phyloP scores from a whole-genome alignment of 208 protist genomes.

The Crithidia sp. region DNA sequence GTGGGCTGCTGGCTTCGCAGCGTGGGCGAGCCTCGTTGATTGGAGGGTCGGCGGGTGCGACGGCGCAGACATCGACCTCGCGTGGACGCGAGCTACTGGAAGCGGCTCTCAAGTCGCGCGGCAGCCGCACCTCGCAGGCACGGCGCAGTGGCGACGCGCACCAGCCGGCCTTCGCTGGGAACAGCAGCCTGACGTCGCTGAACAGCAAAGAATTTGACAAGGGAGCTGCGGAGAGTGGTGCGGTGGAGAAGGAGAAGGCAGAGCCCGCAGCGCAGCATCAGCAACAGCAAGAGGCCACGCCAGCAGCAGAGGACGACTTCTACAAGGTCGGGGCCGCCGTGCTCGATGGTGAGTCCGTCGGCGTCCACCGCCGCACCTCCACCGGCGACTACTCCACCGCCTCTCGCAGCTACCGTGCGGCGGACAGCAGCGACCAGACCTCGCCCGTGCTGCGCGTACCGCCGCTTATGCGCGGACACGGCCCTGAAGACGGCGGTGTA shows the following conservation, averaged over 20 bases:
- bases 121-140: constrained; percentile 2
- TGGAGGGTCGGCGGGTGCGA: not conserved
- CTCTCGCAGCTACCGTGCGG: constrained; percentile 1
- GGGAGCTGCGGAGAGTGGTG: not conserved
- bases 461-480: not conserved
- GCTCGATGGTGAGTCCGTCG: not conserved
- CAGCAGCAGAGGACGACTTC: no score
- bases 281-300: no score
- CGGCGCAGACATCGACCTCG: constrained; percentile 4
- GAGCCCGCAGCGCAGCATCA: no score
- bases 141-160: not conserved
- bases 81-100: constrained; percentile 31
- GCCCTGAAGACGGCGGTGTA: not conserved
- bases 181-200: not conserved
- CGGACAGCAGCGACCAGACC: not conserved
- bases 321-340: no score
- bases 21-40: not conserved
- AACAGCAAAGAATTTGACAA: not conserved
- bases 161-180: not conserved
- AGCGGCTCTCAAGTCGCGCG: constrained; percentile 29
- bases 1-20: not conserved
- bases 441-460: constrained; percentile 7
- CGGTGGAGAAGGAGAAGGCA: not conserved
- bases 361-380: not conserved
- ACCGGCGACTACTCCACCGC: constrained; percentile 11